phyloP scores from a whole-genome alignment of 257 asterid species.

The Solanum tarijense region DNA sequence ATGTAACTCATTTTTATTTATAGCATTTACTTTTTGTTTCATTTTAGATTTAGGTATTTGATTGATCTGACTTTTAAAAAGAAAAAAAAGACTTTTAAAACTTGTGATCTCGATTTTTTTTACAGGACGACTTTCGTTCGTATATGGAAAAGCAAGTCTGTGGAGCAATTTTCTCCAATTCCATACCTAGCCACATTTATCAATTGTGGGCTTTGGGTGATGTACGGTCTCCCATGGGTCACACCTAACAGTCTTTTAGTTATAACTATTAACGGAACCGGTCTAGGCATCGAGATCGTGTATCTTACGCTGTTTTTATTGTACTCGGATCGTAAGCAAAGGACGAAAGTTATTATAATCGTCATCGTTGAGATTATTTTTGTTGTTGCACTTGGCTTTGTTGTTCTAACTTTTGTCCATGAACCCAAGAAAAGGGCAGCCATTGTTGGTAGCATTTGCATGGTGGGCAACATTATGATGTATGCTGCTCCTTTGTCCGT shows the following conservation, averaged over 20 bases:
- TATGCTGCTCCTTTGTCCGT: conserved; percentile 72
- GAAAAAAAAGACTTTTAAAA: neutral
- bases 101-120: neutral
- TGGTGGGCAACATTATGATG: conserved; percentile 68
- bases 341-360: conserved; percentile 22
- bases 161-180: conserved; percentile 67
- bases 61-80: neutral
- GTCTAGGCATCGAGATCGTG: conserved; percentile 50
- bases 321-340: conserved; percentile 35
- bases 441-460: conserved; percentile 65
- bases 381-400: conserved; percentile 35
- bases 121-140: conserved; percentile 56
- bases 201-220: conserved; percentile 74
- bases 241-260: conserved; percentile 69
- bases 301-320: conserved; percentile 33
- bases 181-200: conserved; percentile 74
- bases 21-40: neutral
- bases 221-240: conserved; percentile 74
- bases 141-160: conserved; percentile 60
- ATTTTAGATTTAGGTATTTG: too few species aligned
- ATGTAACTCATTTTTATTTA: neutral
- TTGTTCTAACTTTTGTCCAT: conserved; percentile 38
- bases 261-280: conserved; percentile 62
- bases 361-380: conserved; percentile 33
- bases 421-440: conserved; percentile 39